Conservation (phyloP, 2,329 filamentous ascomycete genomes). For the Phialophora verrucosa region DNA sequence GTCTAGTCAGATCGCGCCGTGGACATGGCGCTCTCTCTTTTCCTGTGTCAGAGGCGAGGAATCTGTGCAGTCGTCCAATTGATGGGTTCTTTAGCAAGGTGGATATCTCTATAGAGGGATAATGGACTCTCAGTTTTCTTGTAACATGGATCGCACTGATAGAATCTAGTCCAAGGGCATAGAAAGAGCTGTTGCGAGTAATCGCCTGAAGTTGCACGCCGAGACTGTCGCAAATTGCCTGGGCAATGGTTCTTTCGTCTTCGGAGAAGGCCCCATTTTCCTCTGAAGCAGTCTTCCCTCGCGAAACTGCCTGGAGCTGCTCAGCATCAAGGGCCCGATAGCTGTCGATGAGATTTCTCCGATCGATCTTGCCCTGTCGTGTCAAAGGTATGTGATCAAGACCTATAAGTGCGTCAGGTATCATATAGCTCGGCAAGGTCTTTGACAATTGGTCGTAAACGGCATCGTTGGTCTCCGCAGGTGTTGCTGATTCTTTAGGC, state of each 20-base stretch:
- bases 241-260: conserved; percentile 63
- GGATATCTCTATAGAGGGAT: conserved; percentile 66
- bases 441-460: conserved; percentile 63
- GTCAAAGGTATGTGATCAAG: conserved; percentile 73
- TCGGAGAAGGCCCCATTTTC: conserved; percentile 41
- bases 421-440: conserved; percentile 74
- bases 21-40: not conserved
- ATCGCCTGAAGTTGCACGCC: conserved; percentile 56
- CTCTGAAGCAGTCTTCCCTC: conserved; percentile 13
- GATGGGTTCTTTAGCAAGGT: conserved; percentile 71
- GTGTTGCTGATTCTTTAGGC: conserved; percentile 15
- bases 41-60: not conserved
- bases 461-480: conserved; percentile 25
- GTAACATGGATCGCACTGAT: conserved; percentile 77
- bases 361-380: conserved; percentile 75
- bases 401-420: conserved; percentile 75
- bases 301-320: conserved; percentile 49
- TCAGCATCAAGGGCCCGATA: conserved; percentile 56
- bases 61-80: conserved; percentile 63
- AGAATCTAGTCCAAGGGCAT: conserved; percentile 80
- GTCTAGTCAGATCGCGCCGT: not conserved
- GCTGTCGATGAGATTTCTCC: conserved; percentile 55
- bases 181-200: conserved; percentile 71
- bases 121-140: conserved; percentile 58
- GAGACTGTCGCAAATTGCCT: conserved; percentile 60